phyloP scores from a whole-genome alignment of 345 rosid genomes.

The Psidium friedrichsthalianum region DNA sequence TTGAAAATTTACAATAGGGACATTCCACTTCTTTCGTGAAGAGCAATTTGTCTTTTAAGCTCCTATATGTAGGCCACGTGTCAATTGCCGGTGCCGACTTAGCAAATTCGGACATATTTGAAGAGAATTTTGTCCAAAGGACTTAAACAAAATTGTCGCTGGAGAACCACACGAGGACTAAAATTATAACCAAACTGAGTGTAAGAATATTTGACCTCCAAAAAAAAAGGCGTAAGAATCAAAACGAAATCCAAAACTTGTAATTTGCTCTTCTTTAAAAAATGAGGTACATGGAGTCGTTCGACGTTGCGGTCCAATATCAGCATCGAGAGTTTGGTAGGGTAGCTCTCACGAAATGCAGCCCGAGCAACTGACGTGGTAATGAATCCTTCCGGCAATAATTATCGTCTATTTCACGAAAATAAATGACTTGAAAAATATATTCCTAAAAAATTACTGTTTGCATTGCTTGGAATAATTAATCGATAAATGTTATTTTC shows the following conservation, averaged over 20 bases:
- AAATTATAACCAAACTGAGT: not conserved
- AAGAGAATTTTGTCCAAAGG: not conserved
- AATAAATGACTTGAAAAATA: not conserved
- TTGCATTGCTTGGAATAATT: not conserved
- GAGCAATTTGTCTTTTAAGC: not conserved
- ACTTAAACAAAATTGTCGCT: not conserved
- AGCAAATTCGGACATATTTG: not conserved
- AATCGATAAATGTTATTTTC: too few species aligned
- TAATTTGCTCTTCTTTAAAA: not conserved
- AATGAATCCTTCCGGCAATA: not conserved
- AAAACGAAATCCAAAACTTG: not conserved
- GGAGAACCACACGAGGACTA: not conserved
- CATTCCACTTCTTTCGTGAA: not conserved
- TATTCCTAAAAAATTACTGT: not conserved
- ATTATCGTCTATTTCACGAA: not conserved
- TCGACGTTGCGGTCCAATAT: not conserved
- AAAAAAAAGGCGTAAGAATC: not conserved
- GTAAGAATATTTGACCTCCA: too few species aligned
- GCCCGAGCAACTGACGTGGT: not conserved
- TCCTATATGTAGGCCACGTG: too few species aligned
- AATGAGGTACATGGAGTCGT: not conserved
- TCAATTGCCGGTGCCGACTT: not conserved
- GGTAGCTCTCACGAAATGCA: not conserved
- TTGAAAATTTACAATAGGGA: not conserved
- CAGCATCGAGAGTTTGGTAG: not conserved